Base-by-base conservation (phyloP, 345 rosid species). In the Mangifera indica region DNA sequence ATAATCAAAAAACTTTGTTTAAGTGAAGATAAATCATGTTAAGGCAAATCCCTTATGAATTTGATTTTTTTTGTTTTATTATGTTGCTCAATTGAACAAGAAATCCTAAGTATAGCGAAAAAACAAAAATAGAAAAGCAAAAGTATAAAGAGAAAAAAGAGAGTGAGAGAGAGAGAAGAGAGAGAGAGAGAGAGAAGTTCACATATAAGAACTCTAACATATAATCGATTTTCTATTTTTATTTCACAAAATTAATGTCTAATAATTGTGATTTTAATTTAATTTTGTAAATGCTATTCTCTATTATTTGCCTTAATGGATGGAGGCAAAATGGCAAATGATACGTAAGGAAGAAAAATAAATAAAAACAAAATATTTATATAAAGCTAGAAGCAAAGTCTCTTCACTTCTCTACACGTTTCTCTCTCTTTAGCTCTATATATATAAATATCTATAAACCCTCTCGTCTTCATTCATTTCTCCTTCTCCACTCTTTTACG, bases 361-460 rank as follows among this genome's bases (percentile, higher is more conserved):
- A 53, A 9, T 21, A 29, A 53, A 13, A 63, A 49, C 10, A 1
- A 34, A 51, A 66, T 7, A 20, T 5, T 29, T 34, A 17, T 2
- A 34, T 24, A 62, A 4, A 12, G 6, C 7, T 66, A 60, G 52
- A 72, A 51, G 60, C 48, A 46, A 60, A 60, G 56, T 70, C 17
- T 32, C 46, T 34, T 29, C 34, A 29, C 26, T 52, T 60, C 67
- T 54, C 74, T 2, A 60, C 63, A 60, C 77, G 74, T 58, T 62
- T 72, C 63, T 71, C 32, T 25, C 45, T 63, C 21, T 52, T 2
- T 60, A 8, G 44, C 40, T 40, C n/a, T 64, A 78, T 77, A 76
- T 76, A 84, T 78, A 83, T 79, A 46, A 12, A 25, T 84, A 78
- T 74, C 79, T 70, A 61, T 72, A 59, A 66, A 69, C 70, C 83